Percentiles rank a stretch among this genome's conserved stretches.
Conservation (phyloP, 768 basidiomycete species). For the Gelatoporia subvermispora region DNA sequence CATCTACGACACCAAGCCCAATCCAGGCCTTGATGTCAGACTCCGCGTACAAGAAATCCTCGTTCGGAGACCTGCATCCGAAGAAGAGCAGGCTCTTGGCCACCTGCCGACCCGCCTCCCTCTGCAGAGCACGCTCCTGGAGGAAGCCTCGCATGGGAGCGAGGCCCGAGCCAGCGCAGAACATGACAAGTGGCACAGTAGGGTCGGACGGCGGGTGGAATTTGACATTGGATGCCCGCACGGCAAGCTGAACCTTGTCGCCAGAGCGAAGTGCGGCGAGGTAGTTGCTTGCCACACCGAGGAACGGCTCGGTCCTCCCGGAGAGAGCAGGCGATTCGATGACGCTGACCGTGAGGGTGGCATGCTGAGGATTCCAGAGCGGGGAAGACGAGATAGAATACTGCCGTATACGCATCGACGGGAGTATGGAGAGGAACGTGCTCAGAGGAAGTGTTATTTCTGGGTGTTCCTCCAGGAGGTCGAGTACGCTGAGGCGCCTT, state of each 20-base stretch:
- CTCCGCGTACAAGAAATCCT: constrained; percentile 37
- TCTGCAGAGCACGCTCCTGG: constrained; percentile 44
- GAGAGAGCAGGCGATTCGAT: constrained; percentile 33
- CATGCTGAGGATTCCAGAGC: constrained; percentile 35
- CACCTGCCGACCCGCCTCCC: constrained; percentile 35
- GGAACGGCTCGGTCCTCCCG: constrained; percentile 28
- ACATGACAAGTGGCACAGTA: constrained; percentile 36
- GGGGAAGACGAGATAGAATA: constrained; percentile 51
- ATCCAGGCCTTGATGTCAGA: constrained; percentile 36
- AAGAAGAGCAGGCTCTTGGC: constrained; percentile 39
- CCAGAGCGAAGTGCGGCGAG: constrained; percentile 33
- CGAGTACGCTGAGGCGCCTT: constrained; percentile 36
- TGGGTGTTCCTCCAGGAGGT: constrained; percentile 34
- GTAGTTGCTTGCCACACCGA: constrained; percentile 44
- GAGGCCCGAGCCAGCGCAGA: constrained; percentile 42
- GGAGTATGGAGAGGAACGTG: constrained; percentile 37
- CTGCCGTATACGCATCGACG: constrained; percentile 44
- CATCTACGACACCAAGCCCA: constrained; percentile 34
- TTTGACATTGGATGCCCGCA: constrained; percentile 30
- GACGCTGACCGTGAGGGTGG: constrained; percentile 41
- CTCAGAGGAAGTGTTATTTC: constrained; percentile 32
- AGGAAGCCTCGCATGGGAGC: constrained; percentile 50
- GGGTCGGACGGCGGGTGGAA: constrained; percentile 42
- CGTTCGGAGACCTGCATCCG: constrained; percentile 35
- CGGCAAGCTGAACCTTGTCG: constrained; percentile 35